These are phyloP conservation scores for Citrullus colocynthis DNA, from an alignment of 306 rosid species.

Conservation along the genomic window DNA sequence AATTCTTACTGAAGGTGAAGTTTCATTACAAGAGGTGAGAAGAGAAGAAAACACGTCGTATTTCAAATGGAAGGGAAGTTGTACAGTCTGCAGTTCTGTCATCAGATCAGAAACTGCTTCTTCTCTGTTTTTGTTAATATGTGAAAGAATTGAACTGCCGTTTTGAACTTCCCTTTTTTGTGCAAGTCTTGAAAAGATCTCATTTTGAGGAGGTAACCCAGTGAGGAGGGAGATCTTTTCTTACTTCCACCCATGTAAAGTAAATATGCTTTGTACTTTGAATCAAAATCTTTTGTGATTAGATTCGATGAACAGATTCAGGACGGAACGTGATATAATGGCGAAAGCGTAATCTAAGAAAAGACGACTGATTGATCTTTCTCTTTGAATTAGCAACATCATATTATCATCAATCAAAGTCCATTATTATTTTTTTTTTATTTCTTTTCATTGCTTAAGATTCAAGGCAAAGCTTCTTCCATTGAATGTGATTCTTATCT, in stretches of 20 bases:
- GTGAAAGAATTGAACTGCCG: not conserved
- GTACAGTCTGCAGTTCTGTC: conserved; percentile 11
- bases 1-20: conserved; percentile 81
- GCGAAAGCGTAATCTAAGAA: not conserved
- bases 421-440: not conserved
- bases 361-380: not conserved
- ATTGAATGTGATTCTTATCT: not conserved
- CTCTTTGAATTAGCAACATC: not conserved
- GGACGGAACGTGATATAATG: not conserved
- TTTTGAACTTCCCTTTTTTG: not conserved
- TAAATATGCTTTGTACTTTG: not conserved
- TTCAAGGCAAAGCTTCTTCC: not conserved
- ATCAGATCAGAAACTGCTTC: not conserved
- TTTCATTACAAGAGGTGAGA: conserved; percentile 74
- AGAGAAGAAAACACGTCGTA: conserved; percentile 12
- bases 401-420: not conserved
- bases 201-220: conserved; percentile 33
- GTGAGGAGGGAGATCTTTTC: conserved; percentile 30
- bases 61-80: conserved; percentile 6
- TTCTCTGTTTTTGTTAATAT: not conserved
- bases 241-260: conserved; percentile 12
- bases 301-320: not conserved
- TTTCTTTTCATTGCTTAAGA: not conserved
- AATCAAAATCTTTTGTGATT: not conserved
- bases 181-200: conserved; percentile 28